Percentiles rank a stretch among this genome's conserved stretches.
phyloP scores from a whole-genome alignment of 805 yeast genomes.

The Barnettozyma pratensis region DNA sequence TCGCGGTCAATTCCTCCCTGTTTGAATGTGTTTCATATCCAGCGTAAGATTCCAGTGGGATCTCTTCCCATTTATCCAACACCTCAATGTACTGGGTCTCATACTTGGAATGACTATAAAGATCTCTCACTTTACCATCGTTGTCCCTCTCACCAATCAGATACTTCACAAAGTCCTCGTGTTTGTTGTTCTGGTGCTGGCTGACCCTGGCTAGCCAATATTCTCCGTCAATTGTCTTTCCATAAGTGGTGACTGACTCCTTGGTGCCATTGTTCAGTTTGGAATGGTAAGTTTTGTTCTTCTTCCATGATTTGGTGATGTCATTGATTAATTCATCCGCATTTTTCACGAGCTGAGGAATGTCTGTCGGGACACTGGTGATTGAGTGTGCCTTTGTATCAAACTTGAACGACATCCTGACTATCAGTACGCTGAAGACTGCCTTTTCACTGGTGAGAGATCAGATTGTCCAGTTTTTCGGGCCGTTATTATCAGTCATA shows the following conservation, averaged over 20 bases:
- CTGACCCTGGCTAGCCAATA: constrained; percentile 32
- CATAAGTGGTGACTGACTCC: constrained; percentile 29
- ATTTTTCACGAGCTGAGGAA: constrained; percentile 14
- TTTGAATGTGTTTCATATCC: constrained; percentile 9
- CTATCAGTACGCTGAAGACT: not conserved
- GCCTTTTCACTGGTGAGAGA: no score
- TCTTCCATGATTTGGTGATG: constrained; percentile 26
- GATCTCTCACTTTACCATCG: constrained; percentile 19
- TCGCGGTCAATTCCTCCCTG: constrained; percentile 2
- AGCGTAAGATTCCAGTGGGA: constrained; percentile 19
- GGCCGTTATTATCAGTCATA: no score
- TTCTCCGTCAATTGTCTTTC: constrained; percentile 24
- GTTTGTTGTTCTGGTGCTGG: constrained; percentile 19
- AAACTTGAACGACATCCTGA: constrained; percentile 8
- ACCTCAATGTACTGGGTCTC: constrained; percentile 33
- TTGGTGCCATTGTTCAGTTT: constrained; percentile 21
- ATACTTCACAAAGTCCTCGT: constrained; percentile 24
- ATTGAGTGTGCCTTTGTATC: constrained; percentile 13
- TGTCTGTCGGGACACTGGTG: constrained; percentile 13
- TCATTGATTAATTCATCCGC: constrained; percentile 24
- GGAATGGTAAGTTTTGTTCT: constrained; percentile 28
- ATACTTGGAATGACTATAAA: constrained; percentile 26
- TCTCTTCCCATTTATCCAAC: constrained; percentile 22
- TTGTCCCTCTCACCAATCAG: constrained; percentile 25
- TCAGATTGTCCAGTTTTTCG: no score